phyloP scores from a whole-genome alignment of 805 yeast genomes.

The Candida tibetensis region DNA sequence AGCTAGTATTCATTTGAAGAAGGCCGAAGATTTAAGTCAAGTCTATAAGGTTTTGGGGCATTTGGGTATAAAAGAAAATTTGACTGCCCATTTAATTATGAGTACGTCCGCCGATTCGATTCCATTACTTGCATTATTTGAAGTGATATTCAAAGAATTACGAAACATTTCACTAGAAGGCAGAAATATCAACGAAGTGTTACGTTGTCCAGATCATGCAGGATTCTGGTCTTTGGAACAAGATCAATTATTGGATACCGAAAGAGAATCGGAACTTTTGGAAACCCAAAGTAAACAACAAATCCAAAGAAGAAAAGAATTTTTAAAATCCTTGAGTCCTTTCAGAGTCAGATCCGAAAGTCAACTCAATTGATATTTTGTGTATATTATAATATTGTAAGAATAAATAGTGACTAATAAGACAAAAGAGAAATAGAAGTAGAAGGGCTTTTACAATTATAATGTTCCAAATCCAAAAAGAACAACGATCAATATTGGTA shows the following conservation, averaged over 20 bases:
- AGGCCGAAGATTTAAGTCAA: not conserved
- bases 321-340: constrained; percentile 3
- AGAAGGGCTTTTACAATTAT: too few relatives aligned
- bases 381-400: too few relatives aligned
- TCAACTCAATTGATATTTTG: not conserved
- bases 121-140: constrained; percentile 4
- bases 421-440: too few relatives aligned
- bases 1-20: not conserved
- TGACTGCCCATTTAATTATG: constrained; percentile 10
- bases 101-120: constrained; percentile 5
- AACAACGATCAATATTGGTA: too few relatives aligned
- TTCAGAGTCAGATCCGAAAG: not conserved
- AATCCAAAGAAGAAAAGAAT: constrained; percentile 6
- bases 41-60: constrained; percentile 4
- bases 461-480: too few relatives aligned
- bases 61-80: constrained; percentile 11
- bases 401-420: too few relatives aligned
- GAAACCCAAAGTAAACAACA: constrained; percentile 4
- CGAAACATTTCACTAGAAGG: not conserved
- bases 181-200: not conserved
- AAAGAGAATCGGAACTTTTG: constrained; percentile 6
- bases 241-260: constrained; percentile 5
- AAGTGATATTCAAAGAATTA: not conserved
- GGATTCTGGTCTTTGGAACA: constrained; percentile 5
- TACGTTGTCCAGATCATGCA: not conserved